Percentiles rank a stretch among this genome's conserved stretches.
phyloP scores from a whole-genome alignment of 2,329 filamentous ascomycete genomes.

The Diaporthe sp. region DNA sequence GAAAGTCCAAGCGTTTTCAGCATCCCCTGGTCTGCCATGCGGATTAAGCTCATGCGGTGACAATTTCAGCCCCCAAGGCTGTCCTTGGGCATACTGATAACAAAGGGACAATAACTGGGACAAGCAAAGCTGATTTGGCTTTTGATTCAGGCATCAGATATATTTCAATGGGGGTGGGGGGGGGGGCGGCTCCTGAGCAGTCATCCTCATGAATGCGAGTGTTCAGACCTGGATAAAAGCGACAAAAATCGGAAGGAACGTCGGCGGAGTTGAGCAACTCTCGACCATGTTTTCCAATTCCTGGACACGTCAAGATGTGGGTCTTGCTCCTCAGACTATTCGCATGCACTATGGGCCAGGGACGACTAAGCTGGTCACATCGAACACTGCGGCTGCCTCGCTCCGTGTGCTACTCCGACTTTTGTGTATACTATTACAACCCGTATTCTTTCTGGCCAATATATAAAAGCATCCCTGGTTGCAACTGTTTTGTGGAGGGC shows the following conservation, averaged over 20 bases:
- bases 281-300: too few species aligned
- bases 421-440: too few species aligned
- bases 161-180: background rate
- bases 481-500: too few species aligned
- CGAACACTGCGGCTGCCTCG: background rate
- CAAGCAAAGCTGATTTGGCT: background rate
- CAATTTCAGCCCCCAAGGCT: background rate
- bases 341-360: background rate
- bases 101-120: background rate
- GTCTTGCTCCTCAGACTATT: background rate
- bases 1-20: background rate
- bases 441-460: too few species aligned
- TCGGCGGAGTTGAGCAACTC: background rate
- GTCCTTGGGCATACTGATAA: background rate
- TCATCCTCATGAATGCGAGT: background rate
- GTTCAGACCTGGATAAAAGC: background rate
- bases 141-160: background rate
- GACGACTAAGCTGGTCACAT: background rate
- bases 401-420: too few species aligned
- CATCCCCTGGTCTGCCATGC: background rate
- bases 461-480: background rate
- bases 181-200: too few species aligned
- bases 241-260: background rate
- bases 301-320: background rate
- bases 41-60: background rate